A percentile compares a stretch with the other conserved stretches of the same genome.
Conservation (phyloP, 345 rosid species). For the Eucalyptus melliodora region DNA sequence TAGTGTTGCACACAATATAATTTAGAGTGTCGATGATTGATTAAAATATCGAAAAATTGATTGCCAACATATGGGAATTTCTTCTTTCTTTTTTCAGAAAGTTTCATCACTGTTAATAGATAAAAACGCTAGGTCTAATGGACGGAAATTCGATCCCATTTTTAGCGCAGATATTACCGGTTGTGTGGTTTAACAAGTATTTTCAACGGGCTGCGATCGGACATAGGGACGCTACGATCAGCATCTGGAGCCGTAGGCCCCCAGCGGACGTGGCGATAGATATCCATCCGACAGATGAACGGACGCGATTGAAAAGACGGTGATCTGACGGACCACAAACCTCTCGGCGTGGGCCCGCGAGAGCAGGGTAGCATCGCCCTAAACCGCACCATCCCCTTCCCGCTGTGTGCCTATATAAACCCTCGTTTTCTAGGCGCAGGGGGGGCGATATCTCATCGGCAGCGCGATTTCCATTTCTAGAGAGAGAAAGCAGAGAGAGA, state of each 20-base stretch:
- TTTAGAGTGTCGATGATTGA: not conserved
- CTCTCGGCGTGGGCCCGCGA: not conserved
- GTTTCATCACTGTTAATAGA: not conserved
- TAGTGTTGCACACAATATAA: not conserved
- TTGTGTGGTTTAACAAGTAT: not conserved
- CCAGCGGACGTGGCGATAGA: not conserved
- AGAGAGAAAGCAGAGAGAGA: not conserved
- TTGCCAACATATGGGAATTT: not conserved
- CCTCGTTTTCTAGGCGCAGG: not conserved
- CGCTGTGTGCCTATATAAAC: not conserved
- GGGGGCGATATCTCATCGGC: fast-evolving
- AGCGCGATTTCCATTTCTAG: not conserved
- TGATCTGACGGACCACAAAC: not conserved
- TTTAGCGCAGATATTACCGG: not conserved
- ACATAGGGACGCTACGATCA: not conserved
- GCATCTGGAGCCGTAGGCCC: not conserved
- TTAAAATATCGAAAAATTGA: not conserved
- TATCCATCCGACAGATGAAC: not conserved
- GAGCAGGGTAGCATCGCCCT: not conserved
- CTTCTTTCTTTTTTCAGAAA: too few relatives aligned
- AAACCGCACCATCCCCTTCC: not conserved
- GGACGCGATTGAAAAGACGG: not conserved
- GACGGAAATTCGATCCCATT: not conserved
- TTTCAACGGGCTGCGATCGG: not conserved
- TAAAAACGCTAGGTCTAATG: not conserved